Percentiles rank a stretch among this genome's conserved stretches.
Evolutionary conservation across 306 rosid genomes (phyloP).

Genomic region (Quercus bicolor): DNA sequence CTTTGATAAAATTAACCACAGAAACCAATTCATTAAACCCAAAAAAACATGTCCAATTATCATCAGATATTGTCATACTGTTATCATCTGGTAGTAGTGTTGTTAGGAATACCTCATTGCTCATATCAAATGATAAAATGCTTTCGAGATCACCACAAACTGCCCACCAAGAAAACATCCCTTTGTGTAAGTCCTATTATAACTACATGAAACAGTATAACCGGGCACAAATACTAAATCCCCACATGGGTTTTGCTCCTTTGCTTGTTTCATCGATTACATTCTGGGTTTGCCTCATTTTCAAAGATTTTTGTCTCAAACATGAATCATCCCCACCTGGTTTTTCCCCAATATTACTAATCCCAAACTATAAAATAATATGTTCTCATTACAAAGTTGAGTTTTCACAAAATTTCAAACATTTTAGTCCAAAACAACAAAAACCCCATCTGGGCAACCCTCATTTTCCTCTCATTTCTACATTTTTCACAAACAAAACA

Average conservation of each 20-base stretch:
- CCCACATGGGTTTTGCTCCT: constrained; percentile 16
- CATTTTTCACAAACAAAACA: constrained; percentile 27
- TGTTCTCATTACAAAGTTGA: background rate
- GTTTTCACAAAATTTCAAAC: background rate
- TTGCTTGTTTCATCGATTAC: background rate
- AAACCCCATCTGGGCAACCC: background rate
- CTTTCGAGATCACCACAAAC: background rate
- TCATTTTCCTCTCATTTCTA: background rate
- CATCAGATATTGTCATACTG: no score
- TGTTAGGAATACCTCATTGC: no score
- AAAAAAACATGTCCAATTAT: no score
- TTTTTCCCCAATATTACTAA: background rate
- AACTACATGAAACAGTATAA: background rate
- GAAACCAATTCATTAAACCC: no score
- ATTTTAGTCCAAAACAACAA: background rate
- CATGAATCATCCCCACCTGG: background rate
- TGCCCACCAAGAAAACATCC: background rate
- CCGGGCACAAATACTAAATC: background rate
- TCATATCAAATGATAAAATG: background rate
- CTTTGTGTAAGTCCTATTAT: background rate
- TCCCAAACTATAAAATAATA: background rate
- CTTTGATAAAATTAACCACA: no score
- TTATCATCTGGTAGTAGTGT: no score
- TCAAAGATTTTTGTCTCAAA: background rate
- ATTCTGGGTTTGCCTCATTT: constrained; percentile 1